Evolutionary conservation across 257 asterid genomes (phyloP).

Genomic region (Jacaranda copaia): DNA sequence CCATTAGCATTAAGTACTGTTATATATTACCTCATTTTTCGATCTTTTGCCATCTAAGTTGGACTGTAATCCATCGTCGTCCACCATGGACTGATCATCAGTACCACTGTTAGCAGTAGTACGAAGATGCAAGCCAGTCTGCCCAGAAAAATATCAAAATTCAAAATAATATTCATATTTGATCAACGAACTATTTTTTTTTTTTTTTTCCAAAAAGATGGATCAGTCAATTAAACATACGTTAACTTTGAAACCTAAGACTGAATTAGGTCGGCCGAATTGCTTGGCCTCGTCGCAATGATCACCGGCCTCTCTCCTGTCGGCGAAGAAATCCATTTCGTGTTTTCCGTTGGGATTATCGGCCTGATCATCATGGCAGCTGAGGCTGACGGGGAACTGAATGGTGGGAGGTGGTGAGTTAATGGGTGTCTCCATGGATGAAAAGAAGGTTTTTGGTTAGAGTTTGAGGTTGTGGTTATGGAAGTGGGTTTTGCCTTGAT

Average conservation of each 20-base stretch:
- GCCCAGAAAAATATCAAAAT: not conserved
- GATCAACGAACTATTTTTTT: no score
- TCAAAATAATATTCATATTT: not conserved
- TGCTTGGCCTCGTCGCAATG: constrained; percentile 34
- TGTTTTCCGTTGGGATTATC: constrained; percentile 37
- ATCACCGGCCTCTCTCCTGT: constrained; percentile 40
- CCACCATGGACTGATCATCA: constrained; percentile 58
- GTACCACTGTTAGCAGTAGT: constrained; percentile 68
- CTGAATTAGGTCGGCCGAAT: constrained; percentile 35
- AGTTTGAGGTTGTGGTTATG: constrained; percentile 25
- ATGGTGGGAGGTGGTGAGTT: constrained; percentile 53
- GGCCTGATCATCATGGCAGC: constrained; percentile 27
- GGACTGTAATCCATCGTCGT: constrained; percentile 56
- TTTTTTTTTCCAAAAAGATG: not conserved
- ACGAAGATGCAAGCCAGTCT: constrained; percentile 85
- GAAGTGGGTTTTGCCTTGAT: constrained; percentile 27
- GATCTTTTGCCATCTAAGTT: constrained; percentile 57
- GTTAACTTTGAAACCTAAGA: constrained; percentile 66
- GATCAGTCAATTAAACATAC: constrained; percentile 43
- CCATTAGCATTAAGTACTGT: not conserved
- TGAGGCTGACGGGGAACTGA: constrained; percentile 74
- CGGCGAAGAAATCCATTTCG: constrained; percentile 83
- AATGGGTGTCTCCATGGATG: constrained; percentile 43
- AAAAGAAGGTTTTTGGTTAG: not conserved
- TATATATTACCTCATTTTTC: constrained; percentile 59